Base-by-base conservation (phyloP, 352 stramenopile species). In the Globisporangium ultimum region DNA sequence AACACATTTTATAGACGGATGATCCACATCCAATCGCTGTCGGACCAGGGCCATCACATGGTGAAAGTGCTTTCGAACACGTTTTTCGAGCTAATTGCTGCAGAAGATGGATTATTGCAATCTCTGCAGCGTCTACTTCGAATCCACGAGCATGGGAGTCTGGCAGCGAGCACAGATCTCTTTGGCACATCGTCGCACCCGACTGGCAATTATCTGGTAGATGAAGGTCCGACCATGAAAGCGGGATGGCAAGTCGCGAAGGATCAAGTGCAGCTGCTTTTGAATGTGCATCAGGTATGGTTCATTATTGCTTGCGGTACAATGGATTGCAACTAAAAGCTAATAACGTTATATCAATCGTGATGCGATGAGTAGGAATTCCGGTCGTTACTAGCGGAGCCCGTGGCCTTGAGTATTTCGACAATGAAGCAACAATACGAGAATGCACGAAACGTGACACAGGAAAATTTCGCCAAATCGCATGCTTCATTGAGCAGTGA, bases 351-450 rank as follows among this genome's bases (percentile, higher is more conserved):
- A 10, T 53, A 53, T 41, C 36, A 6, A 48, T 58, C 20, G n/a
- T 55, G 5, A n/a, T 5, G 58, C 52, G 9, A 36, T 50, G 22
- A 34, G 22, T 46, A 91, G 68, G 84, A 94, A 73, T 94, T 90
- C 34, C 71, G 74, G n/a, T 92, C 82, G 1, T 41, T 94, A 15
- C 58, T 94, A 13, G 68, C 78, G 1, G 84, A 94, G 42, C 82
- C 84, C 12, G 82, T 92, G 15, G 64, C 78, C 10, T 55, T 94
- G 38, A 91, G 80, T 45, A 68, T 94, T 47, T 65, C 68, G 17
- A 90, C 78, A 22, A 94, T 94, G 82, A 88, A 87, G 48, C 78
- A 73, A 46, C 82, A 94, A 24, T 94, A 94, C 40, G 83, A 90
- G 56, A 80, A 63, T 32, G 69, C 80, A 20, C 68, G 78, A 21